phyloP scores from a whole-genome alignment of 2,329 filamentous ascomycete genomes.

The Colletotrichum plurivorum region DNA sequence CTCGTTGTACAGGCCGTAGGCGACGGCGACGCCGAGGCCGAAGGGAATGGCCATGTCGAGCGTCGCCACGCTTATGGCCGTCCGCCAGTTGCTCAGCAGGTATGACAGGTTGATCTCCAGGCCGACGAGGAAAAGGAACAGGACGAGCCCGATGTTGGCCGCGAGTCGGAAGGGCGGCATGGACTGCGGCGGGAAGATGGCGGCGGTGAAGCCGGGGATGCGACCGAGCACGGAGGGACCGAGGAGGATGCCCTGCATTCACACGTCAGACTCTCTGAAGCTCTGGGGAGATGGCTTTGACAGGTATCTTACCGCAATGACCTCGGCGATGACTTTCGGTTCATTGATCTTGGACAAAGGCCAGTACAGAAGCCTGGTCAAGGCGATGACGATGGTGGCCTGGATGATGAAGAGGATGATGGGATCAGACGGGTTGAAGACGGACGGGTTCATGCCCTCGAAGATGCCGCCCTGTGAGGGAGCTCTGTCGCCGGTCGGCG shows the following conservation, averaged over 20 bases:
- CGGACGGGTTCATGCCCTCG: constrained; percentile 77
- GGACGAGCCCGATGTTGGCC: constrained; percentile 85
- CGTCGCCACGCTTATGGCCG: constrained; percentile 82
- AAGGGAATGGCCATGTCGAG: constrained; percentile 88
- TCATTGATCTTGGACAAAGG: constrained; percentile 83
- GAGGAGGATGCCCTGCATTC: constrained; percentile 75
- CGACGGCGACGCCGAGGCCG: constrained; percentile 83
- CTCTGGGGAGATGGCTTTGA: background rate
- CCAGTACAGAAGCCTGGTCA: constrained; percentile 71
- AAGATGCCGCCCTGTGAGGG: constrained; percentile 73
- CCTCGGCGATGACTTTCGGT: constrained; percentile 86
- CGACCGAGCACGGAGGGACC: constrained; percentile 91
- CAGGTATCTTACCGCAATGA: constrained; percentile 66
- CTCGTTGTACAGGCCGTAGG: constrained; percentile 83
- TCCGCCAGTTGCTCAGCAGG: constrained; percentile 83
- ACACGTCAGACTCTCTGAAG: constrained; percentile 58
- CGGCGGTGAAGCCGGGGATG: constrained; percentile 81
- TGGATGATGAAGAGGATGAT: constrained; percentile 85
- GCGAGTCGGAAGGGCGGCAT: constrained; percentile 83
- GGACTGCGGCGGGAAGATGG: constrained; percentile 83
- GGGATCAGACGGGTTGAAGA: constrained; percentile 79
- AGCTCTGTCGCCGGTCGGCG: constrained; percentile 19
- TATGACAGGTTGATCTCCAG: constrained; percentile 88
- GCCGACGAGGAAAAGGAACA: constrained; percentile 91
- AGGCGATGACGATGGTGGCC: constrained; percentile 61